Evolutionary conservation across 805 yeast species (phyloP).

Genomic region (Myxozyma udenii): DNA sequence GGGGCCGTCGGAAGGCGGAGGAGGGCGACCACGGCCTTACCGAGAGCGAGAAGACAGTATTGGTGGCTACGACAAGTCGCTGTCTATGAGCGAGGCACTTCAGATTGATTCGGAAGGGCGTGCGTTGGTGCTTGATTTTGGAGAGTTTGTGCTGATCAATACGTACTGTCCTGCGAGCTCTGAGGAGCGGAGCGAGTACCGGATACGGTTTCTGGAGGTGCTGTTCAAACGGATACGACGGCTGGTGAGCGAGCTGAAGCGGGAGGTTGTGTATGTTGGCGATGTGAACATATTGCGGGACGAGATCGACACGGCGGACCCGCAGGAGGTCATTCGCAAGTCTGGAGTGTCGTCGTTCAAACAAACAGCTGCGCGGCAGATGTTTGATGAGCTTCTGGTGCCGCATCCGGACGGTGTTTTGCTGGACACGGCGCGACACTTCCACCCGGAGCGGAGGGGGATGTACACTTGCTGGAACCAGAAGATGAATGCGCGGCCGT

Average conservation of each 20-base stretch:
- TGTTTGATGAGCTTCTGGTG: conserved; percentile 19
- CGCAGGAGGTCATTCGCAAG: conserved; percentile 47
- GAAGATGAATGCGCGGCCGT: conserved; percentile 66
- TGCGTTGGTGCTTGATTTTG: conserved; percentile 68
- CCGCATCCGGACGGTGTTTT: conserved; percentile 22
- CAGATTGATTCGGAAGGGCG: conserved; percentile 82
- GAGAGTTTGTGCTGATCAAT: conserved; percentile 46
- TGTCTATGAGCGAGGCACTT: conserved; percentile 40
- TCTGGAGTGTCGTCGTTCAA: conserved; percentile 28
- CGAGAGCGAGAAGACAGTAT: conserved; percentile 33
- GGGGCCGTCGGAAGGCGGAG: conserved; percentile 24
- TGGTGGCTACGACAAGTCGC: conserved; percentile 29
- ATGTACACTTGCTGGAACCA: conserved; percentile 95
- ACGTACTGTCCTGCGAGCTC: conserved; percentile 91
- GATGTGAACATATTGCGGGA: conserved; percentile 83
- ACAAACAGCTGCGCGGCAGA: conserved; percentile 22
- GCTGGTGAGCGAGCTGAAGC: conserved; percentile 52
- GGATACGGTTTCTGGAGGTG: conserved; percentile 56
- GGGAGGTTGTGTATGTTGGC: conserved; percentile 77
- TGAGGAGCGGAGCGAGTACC: conserved; percentile 53
- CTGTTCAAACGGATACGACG: conserved; percentile 61
- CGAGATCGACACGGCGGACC: conserved; percentile 77
- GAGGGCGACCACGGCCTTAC: conserved; percentile 20
- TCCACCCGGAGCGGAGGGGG: conserved; percentile 55
- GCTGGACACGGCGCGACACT: conserved; percentile 41